phyloP scores from a whole-genome alignment of 352 stramenopile species.

The Phytophthora nicotianae region DNA sequence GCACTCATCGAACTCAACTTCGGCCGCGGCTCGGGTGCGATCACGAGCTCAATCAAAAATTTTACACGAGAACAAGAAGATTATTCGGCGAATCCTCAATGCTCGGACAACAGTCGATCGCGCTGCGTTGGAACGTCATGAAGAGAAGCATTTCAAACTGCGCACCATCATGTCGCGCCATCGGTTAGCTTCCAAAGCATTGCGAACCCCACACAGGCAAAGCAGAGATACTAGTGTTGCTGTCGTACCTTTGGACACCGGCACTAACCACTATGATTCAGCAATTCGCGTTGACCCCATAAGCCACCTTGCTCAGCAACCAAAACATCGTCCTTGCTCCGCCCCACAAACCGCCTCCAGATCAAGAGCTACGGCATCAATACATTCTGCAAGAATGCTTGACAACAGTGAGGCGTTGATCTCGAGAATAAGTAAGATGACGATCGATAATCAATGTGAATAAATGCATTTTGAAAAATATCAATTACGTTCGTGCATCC shows the following conservation, averaged over 20 bases:
- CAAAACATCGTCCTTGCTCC: slow-evolving; percentile 21
- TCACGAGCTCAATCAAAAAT: slow-evolving; percentile 48
- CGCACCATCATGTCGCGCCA: slow-evolving; percentile 50
- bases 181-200: slow-evolving; percentile 19
- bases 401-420: slow-evolving; percentile 34
- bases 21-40: slow-evolving; percentile 25
- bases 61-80: slow-evolving; percentile 53
- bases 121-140: slow-evolving; percentile 39
- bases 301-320: slow-evolving; percentile 17
- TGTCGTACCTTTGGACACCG: neutral
- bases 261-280: slow-evolving; percentile 1
- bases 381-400: slow-evolving; percentile 17
- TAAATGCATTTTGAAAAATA: no score
- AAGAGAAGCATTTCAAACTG: slow-evolving; percentile 48
- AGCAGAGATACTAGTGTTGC: neutral
- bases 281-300: slow-evolving; percentile 13
- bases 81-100: slow-evolving; percentile 54
- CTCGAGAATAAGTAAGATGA: slow-evolving; percentile 35
- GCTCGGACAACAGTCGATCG: slow-evolving; percentile 52
- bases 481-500: no score
- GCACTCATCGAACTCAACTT: slow-evolving; percentile 36
- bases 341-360: slow-evolving; percentile 13
- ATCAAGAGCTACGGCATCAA: slow-evolving; percentile 3
- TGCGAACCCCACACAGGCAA: slow-evolving; percentile 25
- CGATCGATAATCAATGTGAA: slow-evolving; percentile 21